phyloP scores from a whole-genome alignment of 441 rosid genomes.

The Dalechampia spathulata region DNA sequence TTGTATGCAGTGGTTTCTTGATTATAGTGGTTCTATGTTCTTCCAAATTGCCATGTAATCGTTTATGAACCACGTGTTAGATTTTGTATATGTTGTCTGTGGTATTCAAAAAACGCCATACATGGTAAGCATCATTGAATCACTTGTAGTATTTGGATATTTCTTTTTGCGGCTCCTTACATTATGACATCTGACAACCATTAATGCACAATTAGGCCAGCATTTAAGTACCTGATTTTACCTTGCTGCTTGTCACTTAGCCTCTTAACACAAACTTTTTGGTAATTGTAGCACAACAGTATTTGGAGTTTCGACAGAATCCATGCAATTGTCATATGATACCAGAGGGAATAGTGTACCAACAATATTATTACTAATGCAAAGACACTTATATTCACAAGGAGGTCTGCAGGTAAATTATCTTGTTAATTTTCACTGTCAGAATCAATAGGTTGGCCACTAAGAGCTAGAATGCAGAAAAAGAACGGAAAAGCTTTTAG shows the following conservation, averaged over 20 bases:
- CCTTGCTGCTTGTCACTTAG: neutral
- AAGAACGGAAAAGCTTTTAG: neutral
- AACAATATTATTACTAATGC: constrained; percentile 72
- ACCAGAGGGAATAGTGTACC: constrained; percentile 79
- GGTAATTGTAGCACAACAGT: constrained; percentile 52
- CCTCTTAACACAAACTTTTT: constrained; percentile 9
- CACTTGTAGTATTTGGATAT: no score
- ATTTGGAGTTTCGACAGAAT: constrained; percentile 89
- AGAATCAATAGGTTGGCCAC: constrained; percentile 1
- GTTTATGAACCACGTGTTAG: no score
- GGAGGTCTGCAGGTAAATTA: constrained; percentile 78
- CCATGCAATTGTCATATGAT: constrained; percentile 86
- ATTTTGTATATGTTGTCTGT: no score
- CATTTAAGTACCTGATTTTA: neutral
- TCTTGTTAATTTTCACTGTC: constrained; percentile 2
- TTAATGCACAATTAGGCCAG: neutral
- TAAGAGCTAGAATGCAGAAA: neutral
- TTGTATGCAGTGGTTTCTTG: no score
- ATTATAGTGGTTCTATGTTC: no score
- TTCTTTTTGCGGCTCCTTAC: neutral
- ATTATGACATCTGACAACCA: neutral
- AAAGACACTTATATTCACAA: constrained; percentile 53
- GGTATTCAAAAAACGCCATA: no score
- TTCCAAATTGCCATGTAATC: no score
- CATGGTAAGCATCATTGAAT: no score